Base-by-base conservation (phyloP, 2,329 filamentous ascomycete species). In the Neobulgaria alba region DNA sequence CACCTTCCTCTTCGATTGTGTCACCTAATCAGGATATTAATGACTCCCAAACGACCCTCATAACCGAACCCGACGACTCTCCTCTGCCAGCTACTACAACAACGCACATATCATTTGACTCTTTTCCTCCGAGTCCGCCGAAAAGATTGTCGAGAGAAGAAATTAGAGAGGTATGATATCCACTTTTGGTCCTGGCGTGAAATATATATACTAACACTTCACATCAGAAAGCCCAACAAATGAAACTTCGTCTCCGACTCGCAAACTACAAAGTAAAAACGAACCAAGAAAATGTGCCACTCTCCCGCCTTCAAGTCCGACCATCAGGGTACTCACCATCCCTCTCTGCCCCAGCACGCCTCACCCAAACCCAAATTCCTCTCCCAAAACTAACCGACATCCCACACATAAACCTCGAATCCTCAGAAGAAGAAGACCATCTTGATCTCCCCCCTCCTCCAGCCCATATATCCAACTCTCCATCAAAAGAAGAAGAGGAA, bases 221-320 rank as follows among this genome's bases (percentile, higher is more conserved):
- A 45, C 21, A 9, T 3, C 23, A 83, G 72, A 73, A 75, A 62
- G 79, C 78, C 15, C 74, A 82, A 55, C 73, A 77, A 36, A 67
- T 88, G 33, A 73, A 73, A 38, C 69, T 85, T 8, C 73, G 82
- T n/a, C 73, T 89, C 12, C 70, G 74, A 19, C 72, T 87, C 15
- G 84, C 82, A 10, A 74, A 73, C 55, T 88, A 87, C 67, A 88
- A 88, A 62, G 68, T 89, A 50, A 73, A 72, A 42, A 88, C 83
- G 2, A 78, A 82, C 45, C 84, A 89, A 61, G 72, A 77, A 39
- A 65, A 73, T 42, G 69, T 84, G 19, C 79, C 82, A 1, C 70
- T 85, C 46, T 68, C 77, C 41, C 63, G 74, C 33, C 67, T 87
- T 15, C 66, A 77, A 53, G 56, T 66, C 36, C 60, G 63, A 10